Conservation (phyloP, 2,329 filamentous ascomycete species). For the Amylocarpus encephaloides region DNA sequence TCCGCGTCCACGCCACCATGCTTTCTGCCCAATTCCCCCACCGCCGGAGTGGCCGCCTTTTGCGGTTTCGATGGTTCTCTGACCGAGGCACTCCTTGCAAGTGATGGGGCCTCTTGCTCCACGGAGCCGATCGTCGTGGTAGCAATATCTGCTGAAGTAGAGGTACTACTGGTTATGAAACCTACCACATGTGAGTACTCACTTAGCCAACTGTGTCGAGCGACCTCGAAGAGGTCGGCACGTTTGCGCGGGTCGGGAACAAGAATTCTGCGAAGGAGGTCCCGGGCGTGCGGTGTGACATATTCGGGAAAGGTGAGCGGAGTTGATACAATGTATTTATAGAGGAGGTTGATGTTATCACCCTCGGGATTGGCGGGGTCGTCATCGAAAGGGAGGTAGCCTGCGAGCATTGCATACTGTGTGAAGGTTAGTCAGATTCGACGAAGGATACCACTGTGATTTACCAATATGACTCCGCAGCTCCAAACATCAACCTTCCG, state of each 20-base stretch:
- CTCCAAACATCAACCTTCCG: slow-evolving; percentile 99
- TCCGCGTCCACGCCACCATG: slow-evolving; percentile 68
- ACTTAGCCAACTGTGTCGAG: slow-evolving; percentile 94
- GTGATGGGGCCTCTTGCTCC: slow-evolving; percentile 51
- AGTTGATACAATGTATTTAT: slow-evolving; percentile 98
- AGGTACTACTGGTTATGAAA: slow-evolving; percentile 94
- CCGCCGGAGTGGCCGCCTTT: slow-evolving; percentile 42
- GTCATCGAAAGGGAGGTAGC: slow-evolving; percentile 95
- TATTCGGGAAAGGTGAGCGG: slow-evolving; percentile 98
- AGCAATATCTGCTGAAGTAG: slow-evolving; percentile 76
- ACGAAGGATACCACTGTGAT: slow-evolving; percentile 33
- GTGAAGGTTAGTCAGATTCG: slow-evolving; percentile 22
- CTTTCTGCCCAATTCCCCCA: slow-evolving; percentile 64
- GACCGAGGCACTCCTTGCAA: slow-evolving; percentile 87
- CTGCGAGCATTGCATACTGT: slow-evolving; percentile 99
- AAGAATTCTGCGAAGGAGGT: slow-evolving; percentile 84
- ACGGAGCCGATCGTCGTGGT: slow-evolving; percentile 63
- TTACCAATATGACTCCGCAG: slow-evolving; percentile 93
- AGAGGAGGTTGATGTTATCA: slow-evolving; percentile 97
- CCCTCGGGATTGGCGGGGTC: slow-evolving; percentile 97
- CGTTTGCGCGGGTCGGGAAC: slow-evolving; percentile 92
- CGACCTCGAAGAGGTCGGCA: slow-evolving; percentile 94
- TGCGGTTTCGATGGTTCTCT: slow-evolving; percentile 72
- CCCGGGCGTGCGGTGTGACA: slow-evolving; percentile 91
- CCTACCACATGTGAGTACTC: slow-evolving; percentile 96